phyloP scores from a whole-genome alignment of 1,139 yeast species.

The Taphrina sp. region DNA sequence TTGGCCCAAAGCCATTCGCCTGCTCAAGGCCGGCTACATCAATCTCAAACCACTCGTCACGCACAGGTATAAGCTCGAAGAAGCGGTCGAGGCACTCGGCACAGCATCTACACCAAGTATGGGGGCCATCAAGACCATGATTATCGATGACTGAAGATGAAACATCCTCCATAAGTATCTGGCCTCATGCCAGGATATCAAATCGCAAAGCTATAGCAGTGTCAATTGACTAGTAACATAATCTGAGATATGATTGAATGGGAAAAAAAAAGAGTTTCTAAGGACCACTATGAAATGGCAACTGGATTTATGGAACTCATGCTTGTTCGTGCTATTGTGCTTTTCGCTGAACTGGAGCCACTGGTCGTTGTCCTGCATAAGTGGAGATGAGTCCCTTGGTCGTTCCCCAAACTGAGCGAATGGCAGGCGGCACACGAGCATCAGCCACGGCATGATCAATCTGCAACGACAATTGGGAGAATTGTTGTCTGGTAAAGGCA shows the following conservation, averaged over 20 bases:
- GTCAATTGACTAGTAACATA: no score
- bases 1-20: slow-evolving; percentile 65
- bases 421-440: slow-evolving; percentile 29
- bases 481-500: slow-evolving; percentile 34
- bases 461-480: slow-evolving; percentile 29
- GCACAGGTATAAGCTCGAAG: slow-evolving; percentile 61
- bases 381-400: slow-evolving; percentile 30
- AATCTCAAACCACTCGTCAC: slow-evolving; percentile 59
- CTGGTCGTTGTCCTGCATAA: slow-evolving; percentile 31
- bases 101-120: slow-evolving; percentile 46
- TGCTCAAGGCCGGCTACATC: slow-evolving; percentile 58
- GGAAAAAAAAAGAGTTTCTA: background rate
- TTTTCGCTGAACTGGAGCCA: slow-evolving; percentile 12
- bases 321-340: no score
- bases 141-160: slow-evolving; percentile 38
- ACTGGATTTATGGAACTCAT: no score
- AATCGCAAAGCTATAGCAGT: no score
- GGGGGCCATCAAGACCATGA: slow-evolving; percentile 43
- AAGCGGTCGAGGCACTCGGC: slow-evolving; percentile 68
- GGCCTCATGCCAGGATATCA: no score
- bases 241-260: background rate
- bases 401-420: slow-evolving; percentile 33
- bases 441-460: slow-evolving; percentile 35
- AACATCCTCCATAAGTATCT: no score
- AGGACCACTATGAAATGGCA: no score